Percentiles rank a stretch among this genome's conserved stretches.
These are phyloP conservation scores for Castanea crenata DNA, from an alignment of 306 rosid species.

Conservation along the genomic window DNA sequence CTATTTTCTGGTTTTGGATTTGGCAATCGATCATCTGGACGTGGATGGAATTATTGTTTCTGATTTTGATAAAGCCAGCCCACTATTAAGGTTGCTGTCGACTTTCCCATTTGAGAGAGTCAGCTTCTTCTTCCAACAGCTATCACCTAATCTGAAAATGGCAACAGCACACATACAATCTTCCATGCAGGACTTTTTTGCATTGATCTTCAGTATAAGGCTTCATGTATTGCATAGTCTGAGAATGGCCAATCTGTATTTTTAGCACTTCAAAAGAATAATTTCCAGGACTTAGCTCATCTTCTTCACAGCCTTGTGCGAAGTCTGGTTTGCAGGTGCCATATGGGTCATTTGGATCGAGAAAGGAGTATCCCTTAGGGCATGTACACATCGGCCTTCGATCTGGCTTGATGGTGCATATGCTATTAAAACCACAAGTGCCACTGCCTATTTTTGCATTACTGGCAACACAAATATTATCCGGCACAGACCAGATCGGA, in stretches of 20 bases:
- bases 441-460: not conserved
- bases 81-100: too few relatives aligned
- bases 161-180: too few relatives aligned
- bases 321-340: too few relatives aligned
- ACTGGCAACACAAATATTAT: not conserved
- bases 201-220: constrained; percentile 6
- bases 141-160: too few relatives aligned
- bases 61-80: too few relatives aligned
- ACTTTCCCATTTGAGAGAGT: too few relatives aligned
- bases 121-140: too few relatives aligned
- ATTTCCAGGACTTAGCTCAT: too few relatives aligned
- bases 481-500: constrained; percentile 18
- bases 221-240: constrained; percentile 20
- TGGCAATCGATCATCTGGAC: not conserved
- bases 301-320: not conserved
- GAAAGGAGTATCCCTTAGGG: constrained; percentile 36
- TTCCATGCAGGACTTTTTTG: too few relatives aligned
- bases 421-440: constrained; percentile 29
- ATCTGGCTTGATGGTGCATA: not conserved
- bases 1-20: constrained; percentile 21
- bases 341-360: constrained; percentile 25
- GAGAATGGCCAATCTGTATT: constrained; percentile 34
- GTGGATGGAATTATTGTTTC: constrained; percentile 6
- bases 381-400: constrained; percentile 19
- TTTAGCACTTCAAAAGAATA: constrained; percentile 2